Percentiles rank a stretch among this genome's conserved stretches.
phyloP scores from a whole-genome alignment of 2,329 filamentous ascomycete genomes.

The Fusarium sacchari region DNA sequence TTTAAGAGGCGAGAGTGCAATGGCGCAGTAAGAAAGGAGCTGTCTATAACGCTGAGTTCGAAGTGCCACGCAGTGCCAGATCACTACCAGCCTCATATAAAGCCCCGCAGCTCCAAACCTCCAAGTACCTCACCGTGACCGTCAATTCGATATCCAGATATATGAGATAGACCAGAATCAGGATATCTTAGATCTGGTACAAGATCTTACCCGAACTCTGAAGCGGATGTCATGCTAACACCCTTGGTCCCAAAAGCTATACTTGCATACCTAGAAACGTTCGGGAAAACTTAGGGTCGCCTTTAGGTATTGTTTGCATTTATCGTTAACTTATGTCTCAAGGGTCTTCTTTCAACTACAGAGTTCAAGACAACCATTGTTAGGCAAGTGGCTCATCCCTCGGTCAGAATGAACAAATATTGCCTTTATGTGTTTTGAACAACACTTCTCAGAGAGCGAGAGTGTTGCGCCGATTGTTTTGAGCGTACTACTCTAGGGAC shows the following conservation, averaged over 20 bases:
- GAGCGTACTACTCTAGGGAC: neutral
- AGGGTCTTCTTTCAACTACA: neutral
- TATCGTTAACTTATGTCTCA: neutral
- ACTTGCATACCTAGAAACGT: neutral
- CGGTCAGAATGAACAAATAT: neutral
- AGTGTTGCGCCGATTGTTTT: neutral
- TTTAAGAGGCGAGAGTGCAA: neutral
- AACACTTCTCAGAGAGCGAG: neutral
- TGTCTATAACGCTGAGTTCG: neutral
- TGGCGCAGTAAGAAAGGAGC: neutral
- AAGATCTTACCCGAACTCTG: neutral
- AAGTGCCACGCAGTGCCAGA: neutral
- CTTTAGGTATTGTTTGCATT: neutral
- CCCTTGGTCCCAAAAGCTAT: neutral
- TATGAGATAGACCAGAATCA: neutral
- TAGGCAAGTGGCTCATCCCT: neutral
- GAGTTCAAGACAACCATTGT: neutral
- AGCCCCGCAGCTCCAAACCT: neutral
- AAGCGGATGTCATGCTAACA: neutral
- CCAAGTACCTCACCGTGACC: neutral
- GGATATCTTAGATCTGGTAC: neutral
- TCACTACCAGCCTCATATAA: neutral
- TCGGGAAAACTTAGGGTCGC: neutral
- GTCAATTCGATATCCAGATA: neutral
- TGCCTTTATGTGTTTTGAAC: neutral